Percentiles rank a stretch among this genome's conserved stretches.
These are phyloP conservation scores for Heritiera littoralis DNA, from an alignment of 345 rosid species.

Conservation along the genomic window DNA sequence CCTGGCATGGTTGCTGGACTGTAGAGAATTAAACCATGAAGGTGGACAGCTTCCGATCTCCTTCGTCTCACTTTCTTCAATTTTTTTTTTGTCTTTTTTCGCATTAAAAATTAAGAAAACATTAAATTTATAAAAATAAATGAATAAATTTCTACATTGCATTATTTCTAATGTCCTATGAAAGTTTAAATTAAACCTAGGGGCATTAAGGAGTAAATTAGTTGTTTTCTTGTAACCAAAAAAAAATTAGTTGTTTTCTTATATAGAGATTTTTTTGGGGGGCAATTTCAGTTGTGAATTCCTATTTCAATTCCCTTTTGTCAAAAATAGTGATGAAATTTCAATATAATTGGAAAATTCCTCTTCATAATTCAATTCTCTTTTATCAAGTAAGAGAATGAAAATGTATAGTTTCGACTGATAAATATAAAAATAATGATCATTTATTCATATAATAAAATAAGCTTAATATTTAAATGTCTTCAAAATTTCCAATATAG, in stretches of 20 bases:
- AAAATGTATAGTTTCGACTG: too few species aligned
- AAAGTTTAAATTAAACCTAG: background rate
- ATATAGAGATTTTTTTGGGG: background rate
- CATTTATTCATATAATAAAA: too few species aligned
- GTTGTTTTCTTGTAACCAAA: background rate
- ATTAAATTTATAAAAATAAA: too few species aligned
- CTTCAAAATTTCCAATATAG: too few species aligned
- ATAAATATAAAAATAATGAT: too few species aligned
- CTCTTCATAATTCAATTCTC: too few species aligned
- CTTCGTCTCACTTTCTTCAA: background rate
- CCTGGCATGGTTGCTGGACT: constrained; percentile 32
- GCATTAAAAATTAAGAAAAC: too few species aligned
- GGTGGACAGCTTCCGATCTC: background rate
- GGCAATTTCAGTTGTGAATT: background rate
- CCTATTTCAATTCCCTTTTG: background rate
- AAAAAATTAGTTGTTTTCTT: background rate
- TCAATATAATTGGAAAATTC: too few species aligned
- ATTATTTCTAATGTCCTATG: background rate
- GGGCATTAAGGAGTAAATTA: background rate
- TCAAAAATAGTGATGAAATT: background rate
- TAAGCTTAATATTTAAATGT: too few species aligned
- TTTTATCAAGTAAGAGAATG: too few species aligned
- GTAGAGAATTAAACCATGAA: background rate
- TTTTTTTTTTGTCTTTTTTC: too few species aligned
- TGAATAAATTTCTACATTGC: background rate